Base-by-base conservation (phyloP, 176 grass and related monocot species). In the Echinochloa phyllopogon region DNA sequence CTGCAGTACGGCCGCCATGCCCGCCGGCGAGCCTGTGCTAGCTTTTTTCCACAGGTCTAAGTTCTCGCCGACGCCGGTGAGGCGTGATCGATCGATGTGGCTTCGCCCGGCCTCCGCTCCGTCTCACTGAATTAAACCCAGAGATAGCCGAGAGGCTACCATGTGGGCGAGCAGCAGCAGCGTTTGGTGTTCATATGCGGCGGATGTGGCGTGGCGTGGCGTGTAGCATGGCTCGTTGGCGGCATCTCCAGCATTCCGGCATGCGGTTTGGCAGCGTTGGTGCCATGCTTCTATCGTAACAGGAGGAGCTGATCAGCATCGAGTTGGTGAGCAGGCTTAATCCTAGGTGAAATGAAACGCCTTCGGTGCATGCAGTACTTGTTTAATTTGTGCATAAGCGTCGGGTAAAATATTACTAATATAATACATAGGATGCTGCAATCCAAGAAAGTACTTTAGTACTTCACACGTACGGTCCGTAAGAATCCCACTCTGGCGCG, bases 1-100 rank as follows among this genome's bases (percentile, higher is more conserved):
- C 49, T 58, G 79, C 65, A 71, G 79, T 50, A 71, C 38, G 17
- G 81, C 80, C 69, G 7, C 23, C 70, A 52, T 5, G 45, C 73
- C 3, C 6, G 14, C 47, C 29, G 51, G 3, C 9, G 9, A 5
- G 15, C 14, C 20, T 33, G 29, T 23, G 55, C 20, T 57, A 10
- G 7, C 51, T 44, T 9, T 7, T 8, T 44, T 44, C 6, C 24
- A 24, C 56, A 12, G 21, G 56, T 23, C 10, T 62, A 61, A n/a
- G 10, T 58, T 9, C 56, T 60, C 57, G 9, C n/a, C 3, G n/a
- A 58, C 29, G 29, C 29, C 29, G 29, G 29, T 33, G 29, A 33
- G 29, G 29, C 29, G 29, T 33, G 29, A 33, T 33, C 29, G 29
- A 33, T 33, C n/a, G n/a, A 33, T 33, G 29, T 33, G 29, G 29